phyloP scores from a whole-genome alignment of 164 flowering plant species.

The Chimonanthus salicifolius region DNA sequence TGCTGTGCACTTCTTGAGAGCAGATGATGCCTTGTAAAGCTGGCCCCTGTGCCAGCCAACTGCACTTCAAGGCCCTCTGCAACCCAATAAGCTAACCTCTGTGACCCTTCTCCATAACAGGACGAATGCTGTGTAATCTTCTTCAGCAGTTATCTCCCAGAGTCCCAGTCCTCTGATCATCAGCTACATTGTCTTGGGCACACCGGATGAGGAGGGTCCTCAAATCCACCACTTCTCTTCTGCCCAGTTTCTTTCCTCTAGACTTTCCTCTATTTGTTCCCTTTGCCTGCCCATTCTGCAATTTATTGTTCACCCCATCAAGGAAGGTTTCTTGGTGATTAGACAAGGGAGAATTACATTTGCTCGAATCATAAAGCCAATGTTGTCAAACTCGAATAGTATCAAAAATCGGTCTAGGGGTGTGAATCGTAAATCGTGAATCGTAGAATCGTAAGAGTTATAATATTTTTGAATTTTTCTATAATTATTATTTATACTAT shows the following conservation, averaged over 20 bases:
- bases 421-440: too few species aligned
- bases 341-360: slow-evolving; percentile 1
- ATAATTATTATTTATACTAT: too few species aligned
- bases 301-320: slow-evolving; percentile 26
- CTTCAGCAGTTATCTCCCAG: slow-evolving; percentile 56
- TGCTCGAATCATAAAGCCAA: slow-evolving; percentile 29
- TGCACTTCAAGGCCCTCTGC: slow-evolving; percentile 90
- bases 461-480: too few species aligned
- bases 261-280: slow-evolving; percentile 32
- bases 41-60: slow-evolving; percentile 82
- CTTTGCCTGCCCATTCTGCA: slow-evolving; percentile 34
- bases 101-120: slow-evolving; percentile 71
- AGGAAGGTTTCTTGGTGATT: slow-evolving; percentile 35
- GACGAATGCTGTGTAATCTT: slow-evolving; percentile 71
- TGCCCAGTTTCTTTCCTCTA: slow-evolving; percentile 51
- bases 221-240: slow-evolving; percentile 70
- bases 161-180: slow-evolving; percentile 38
- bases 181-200: slow-evolving; percentile 80
- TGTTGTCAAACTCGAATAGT: too few species aligned
- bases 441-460: too few species aligned
- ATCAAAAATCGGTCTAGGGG: too few species aligned
- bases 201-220: slow-evolving; percentile 61
- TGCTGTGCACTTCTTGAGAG: slow-evolving; percentile 45
- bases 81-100: slow-evolving; percentile 67
- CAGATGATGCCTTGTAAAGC: slow-evolving; percentile 39